A percentile compares a stretch with the other conserved stretches of the same genome.
Evolutionary conservation across 495 filamentous ascomycete genomes (phyloP).

Genomic region (Rhypophila decipiens): DNA sequence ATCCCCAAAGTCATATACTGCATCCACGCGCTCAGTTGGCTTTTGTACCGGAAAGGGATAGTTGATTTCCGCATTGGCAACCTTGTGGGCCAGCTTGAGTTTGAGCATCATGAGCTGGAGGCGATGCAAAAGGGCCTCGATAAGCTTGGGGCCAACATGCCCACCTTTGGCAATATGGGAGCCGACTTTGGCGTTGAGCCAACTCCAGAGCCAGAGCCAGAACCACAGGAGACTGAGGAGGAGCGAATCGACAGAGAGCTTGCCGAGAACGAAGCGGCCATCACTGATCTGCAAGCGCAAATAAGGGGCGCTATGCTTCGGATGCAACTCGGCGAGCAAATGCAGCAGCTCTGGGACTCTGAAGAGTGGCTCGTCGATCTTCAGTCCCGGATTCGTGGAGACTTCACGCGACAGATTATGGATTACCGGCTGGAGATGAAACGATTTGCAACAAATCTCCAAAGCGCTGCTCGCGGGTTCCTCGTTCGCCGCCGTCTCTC

Average conservation of each 20-base stretch:
- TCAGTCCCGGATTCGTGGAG: constrained; percentile 76
- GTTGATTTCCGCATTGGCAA: constrained; percentile 97
- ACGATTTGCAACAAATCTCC: constrained; percentile 65
- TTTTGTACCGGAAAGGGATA: constrained; percentile 89
- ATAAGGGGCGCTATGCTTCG: constrained; percentile 75
- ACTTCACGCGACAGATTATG: constrained; percentile 61
- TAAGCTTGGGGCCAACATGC: constrained; percentile 90
- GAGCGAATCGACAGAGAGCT: constrained; percentile 83
- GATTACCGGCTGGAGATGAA: constrained; percentile 75
- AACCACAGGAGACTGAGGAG: constrained; percentile 81
- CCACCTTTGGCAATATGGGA: constrained; percentile 94
- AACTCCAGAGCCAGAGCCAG: constrained; percentile 46
- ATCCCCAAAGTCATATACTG: constrained; percentile 99
- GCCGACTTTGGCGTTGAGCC: constrained; percentile 74
- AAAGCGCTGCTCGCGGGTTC: constrained; percentile 75
- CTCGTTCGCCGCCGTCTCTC: constrained; percentile 60
- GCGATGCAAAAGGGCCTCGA: constrained; percentile 94
- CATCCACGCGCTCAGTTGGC: constrained; percentile 93
- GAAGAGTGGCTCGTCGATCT: constrained; percentile 74
- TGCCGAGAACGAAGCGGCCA: constrained; percentile 60
- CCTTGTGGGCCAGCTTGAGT: constrained; percentile 91
- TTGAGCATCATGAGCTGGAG: constrained; percentile 96
- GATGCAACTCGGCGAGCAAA: constrained; percentile 68
- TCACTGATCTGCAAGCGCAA: constrained; percentile 80
- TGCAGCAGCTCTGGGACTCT: constrained; percentile 87